These are phyloP conservation scores for Pythium coloratum DNA, from an alignment of 352 stramenopile species.

Conservation along the genomic window DNA sequence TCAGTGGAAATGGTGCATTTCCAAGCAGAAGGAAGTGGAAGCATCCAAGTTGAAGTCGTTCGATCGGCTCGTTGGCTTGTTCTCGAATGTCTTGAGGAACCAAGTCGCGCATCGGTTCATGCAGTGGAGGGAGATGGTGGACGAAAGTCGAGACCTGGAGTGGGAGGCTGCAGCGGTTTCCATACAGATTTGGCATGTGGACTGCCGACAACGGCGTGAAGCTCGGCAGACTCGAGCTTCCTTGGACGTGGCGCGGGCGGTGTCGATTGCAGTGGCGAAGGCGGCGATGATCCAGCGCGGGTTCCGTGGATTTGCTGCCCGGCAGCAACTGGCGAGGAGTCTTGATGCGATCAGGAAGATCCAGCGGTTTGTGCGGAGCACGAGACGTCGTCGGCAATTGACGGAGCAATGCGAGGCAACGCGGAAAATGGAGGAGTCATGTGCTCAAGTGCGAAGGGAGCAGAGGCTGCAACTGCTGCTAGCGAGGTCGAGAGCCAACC, in stretches of 20 bases:
- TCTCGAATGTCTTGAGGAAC: neutral
- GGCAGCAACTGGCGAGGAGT: neutral
- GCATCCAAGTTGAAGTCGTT: constrained; percentile 8
- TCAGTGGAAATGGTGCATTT: constrained; percentile 35
- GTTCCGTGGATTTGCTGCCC: constrained; percentile 18
- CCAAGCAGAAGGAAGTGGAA: constrained; percentile 28
- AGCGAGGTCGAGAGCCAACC: constrained; percentile 1
- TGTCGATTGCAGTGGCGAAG: constrained; percentile 13
- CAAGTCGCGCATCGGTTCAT: constrained; percentile 15
- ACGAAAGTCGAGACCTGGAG: constrained; percentile 12
- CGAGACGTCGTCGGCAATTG: neutral
- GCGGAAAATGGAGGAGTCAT: constrained; percentile 26
- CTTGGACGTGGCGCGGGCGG: constrained; percentile 26
- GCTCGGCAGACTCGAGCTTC: constrained; percentile 1
- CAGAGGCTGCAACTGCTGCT: constrained; percentile 11
- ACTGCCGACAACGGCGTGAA: constrained; percentile 7
- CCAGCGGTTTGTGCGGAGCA: constrained; percentile 30
- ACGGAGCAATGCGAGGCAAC: neutral
- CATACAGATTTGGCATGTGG: constrained; percentile 13
- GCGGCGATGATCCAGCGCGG: constrained; percentile 41
- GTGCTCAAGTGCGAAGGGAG: constrained; percentile 7
- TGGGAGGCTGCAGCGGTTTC: constrained; percentile 6
- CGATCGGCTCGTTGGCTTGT: constrained; percentile 10
- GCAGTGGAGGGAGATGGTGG: constrained; percentile 9
- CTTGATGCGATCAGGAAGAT: constrained; percentile 28